Base-by-base conservation (phyloP, 495 filamentous ascomycete species). In the Penicillium cosmopolitanum region DNA sequence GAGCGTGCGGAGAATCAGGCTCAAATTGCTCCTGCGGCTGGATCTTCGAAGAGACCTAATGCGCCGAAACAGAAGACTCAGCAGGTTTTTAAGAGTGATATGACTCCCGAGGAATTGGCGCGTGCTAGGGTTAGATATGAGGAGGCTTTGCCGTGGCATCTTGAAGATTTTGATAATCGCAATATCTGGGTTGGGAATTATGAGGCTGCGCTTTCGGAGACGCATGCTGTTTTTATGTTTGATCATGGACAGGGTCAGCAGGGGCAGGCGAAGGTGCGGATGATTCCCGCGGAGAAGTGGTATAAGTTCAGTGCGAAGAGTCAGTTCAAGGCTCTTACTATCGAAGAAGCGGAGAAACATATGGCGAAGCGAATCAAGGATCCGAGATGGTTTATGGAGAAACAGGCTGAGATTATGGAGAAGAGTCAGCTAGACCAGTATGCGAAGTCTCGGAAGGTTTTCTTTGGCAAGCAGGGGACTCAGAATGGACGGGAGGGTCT, bases 81-180 rank as follows among this genome's bases (percentile, higher is more conserved):
- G 56, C 82, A 83, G 58, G 80, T 86, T 36, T 87, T 85, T 66
- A 89, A 93, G 67, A 91, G 87, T 34, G 84, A 94, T 67, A 90
- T 95, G 74, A 92, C 91, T 0, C 89, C 90, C 13, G 89, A 90
- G 42, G 86, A 93, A 63, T 88, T 91, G 65, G 92, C 91, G 56
- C 83, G 85, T 53, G 82, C 85, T 11, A 85, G 91, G 47, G 82
- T 98, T 19, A 87, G 92, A 60, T 98, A 98, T 62, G 96, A 98
- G 70, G 95, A 98, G 67, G 89, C 91, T 8, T 75, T 96, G 42
- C 96, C 96, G 10, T 98, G 95, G 95, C 93, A 97, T 69, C 71
- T 98, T 50, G 95, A 98, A 67, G 95, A 98, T 72, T 96, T 93
- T 54, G 93, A 97, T 64, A 89, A 91, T 66, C 96, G 92, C 66